Conservation (phyloP, 75 land plant genomes). For the Isoetes taiwanensis region DNA sequence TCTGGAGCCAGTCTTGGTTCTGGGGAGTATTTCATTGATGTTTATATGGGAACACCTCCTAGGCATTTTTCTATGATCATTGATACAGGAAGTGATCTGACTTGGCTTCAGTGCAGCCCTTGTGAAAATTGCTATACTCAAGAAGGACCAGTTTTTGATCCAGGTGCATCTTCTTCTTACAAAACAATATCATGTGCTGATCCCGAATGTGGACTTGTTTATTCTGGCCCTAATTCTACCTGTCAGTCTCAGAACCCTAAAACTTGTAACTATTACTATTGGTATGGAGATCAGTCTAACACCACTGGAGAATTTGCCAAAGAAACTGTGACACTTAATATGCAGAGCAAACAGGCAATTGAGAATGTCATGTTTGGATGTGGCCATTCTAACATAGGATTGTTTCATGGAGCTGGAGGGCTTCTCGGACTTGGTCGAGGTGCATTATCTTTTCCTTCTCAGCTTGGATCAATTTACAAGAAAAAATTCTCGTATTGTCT, state of each 20-base stretch:
- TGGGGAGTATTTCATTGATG: conserved; percentile 91
- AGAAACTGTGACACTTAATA: conserved; percentile 67
- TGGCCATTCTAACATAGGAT: conserved; percentile 85
- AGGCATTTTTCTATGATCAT: conserved; percentile 57
- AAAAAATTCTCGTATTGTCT: conserved; percentile 85
- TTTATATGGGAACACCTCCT: conserved; percentile 76
- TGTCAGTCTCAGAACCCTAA: conserved; percentile 23
- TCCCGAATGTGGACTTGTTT: conserved; percentile 36
- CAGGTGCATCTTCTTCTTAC: conserved; percentile 11
- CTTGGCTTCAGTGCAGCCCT: conserved; percentile 84
- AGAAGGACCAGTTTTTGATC: conserved; percentile 15
- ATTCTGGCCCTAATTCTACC: conserved; percentile 40
- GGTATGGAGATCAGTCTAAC: conserved; percentile 91
- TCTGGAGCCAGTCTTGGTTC: conserved; percentile 73
- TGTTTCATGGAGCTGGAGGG: conserved; percentile 85
- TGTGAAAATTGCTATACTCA: conserved; percentile 74
- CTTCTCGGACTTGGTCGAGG: conserved; percentile 85
- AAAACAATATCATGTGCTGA: conserved; percentile 11
- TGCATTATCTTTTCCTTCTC: conserved; percentile 71
- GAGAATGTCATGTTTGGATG: conserved; percentile 71
- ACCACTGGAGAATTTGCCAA: conserved; percentile 84
- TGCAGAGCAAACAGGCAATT: conserved; percentile 26
- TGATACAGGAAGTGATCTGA: conserved; percentile 93
- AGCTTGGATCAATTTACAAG: conserved; percentile 43
- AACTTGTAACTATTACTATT: conserved; percentile 60